Evolutionary conservation across 1,284 basidiomycete species (phyloP).

Genomic region (Ganoderma leucocontextum): DNA sequence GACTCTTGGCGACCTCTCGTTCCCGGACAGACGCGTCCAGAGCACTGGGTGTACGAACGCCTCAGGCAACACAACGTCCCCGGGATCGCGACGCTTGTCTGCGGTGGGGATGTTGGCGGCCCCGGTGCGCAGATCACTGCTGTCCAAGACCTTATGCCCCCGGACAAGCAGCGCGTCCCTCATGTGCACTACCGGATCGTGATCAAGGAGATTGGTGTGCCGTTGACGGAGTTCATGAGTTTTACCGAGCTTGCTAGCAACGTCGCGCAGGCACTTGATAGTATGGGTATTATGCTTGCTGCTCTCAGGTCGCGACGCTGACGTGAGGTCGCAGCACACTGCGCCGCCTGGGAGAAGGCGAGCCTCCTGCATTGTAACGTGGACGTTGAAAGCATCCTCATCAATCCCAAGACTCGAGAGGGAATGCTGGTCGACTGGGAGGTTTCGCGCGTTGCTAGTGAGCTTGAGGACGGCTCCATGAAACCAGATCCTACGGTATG

Average conservation of each 20-base stretch:
- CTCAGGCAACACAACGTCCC: neutral
- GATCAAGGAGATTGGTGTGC: slow-evolving; percentile 9
- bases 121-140: slow-evolving; percentile 10
- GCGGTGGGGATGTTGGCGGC: slow-evolving; percentile 21
- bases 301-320: too few relatives aligned
- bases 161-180: neutral
- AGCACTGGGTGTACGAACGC: slow-evolving; percentile 15
- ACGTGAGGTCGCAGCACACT: too few relatives aligned
- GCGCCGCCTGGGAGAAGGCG: too few relatives aligned
- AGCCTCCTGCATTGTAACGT: too few relatives aligned
- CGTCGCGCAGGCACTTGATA: neutral
- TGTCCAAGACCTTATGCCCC: neutral
- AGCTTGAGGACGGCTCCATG: neutral
- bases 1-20: slow-evolving; percentile 20
- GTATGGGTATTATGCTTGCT: too few relatives aligned
- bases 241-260: neutral
- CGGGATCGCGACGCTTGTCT: slow-evolving; percentile 12
- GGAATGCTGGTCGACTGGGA: slow-evolving; percentile 16
- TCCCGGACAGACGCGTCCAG: slow-evolving; percentile 11
- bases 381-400: too few relatives aligned
- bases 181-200: slow-evolving; percentile 13
- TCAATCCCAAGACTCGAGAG: neutral
- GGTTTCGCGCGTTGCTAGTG: neutral
- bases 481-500: slow-evolving; percentile 9
- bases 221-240: slow-evolving; percentile 1